Conservation (phyloP, 2,329 filamentous ascomycete species). For the Helotiales sp. region DNA sequence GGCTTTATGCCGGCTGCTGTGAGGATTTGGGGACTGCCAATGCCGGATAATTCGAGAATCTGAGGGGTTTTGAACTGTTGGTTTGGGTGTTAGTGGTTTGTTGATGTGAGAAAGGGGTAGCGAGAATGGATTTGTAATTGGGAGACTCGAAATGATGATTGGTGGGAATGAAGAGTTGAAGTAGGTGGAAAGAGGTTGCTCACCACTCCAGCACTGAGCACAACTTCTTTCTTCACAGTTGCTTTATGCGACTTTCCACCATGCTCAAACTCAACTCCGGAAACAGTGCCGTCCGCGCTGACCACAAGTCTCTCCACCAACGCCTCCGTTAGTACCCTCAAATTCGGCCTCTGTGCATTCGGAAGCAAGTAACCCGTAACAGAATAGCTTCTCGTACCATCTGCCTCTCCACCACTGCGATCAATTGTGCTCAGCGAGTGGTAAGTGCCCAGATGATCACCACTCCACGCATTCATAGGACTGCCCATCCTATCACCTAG, state of each 20-base stretch:
- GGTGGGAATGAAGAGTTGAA: neutral
- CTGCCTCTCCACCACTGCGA: neutral
- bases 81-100: neutral
- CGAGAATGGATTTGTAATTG: neutral
- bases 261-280: conserved; percentile 34
- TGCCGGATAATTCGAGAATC: conserved; percentile 45
- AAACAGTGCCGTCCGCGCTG: conserved; percentile 45
- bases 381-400: conserved; percentile 7
- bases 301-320: neutral
- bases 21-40: conserved; percentile 31
- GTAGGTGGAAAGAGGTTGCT: neutral
- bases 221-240: conserved; percentile 40
- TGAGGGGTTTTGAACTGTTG: conserved; percentile 36
- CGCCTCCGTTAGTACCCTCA: conserved; percentile 4
- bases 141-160: neutral
- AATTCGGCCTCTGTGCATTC: conserved; percentile 4
- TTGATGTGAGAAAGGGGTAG: neutral
- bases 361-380: conserved; percentile 12
- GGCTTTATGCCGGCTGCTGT: conserved; percentile 23
- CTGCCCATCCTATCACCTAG: conserved; percentile 11
- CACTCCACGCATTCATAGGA: conserved; percentile 19
- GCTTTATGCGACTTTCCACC: conserved; percentile 29
- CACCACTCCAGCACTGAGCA: conserved; percentile 40
- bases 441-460: conserved; percentile 23
- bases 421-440: conserved; percentile 19